phyloP scores from a whole-genome alignment of 257 asterid species.

The Przewalskia tangutica region DNA sequence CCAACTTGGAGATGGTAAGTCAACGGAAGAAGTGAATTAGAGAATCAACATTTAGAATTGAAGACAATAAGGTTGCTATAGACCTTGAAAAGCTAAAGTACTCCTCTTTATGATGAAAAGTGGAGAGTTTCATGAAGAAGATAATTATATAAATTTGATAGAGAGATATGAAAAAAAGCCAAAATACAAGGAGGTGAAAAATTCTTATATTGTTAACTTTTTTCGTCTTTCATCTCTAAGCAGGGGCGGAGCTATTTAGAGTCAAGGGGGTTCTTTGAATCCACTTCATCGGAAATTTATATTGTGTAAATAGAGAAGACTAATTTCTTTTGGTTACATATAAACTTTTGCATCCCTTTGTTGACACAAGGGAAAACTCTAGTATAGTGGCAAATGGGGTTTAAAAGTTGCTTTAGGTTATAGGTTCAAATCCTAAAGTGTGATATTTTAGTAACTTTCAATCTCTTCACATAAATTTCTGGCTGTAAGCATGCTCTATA shows the following conservation, averaged over 20 bases:
- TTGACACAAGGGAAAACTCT: neutral
- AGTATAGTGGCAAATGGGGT: neutral
- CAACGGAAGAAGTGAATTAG: neutral
- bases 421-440: neutral
- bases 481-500: neutral
- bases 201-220: no score
- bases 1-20: neutral
- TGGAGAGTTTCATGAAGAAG: no score
- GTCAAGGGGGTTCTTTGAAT: no score
- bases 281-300: no score
- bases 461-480: neutral
- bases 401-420: neutral
- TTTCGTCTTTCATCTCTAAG: no score
- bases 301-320: neutral
- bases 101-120: no score
- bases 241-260: no score
- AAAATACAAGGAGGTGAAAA: no score
- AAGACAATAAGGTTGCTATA: neutral
- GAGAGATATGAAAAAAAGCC: no score
- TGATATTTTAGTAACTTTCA: neutral
- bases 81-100: no score
- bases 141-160: no score
- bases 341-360: neutral
- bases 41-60: neutral
- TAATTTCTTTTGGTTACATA: no score